These are phyloP conservation scores for Orbilia brochopaga DNA, from an alignment of 2,329 filamentous ascomycete genomes.

Conservation along the genomic window DNA sequence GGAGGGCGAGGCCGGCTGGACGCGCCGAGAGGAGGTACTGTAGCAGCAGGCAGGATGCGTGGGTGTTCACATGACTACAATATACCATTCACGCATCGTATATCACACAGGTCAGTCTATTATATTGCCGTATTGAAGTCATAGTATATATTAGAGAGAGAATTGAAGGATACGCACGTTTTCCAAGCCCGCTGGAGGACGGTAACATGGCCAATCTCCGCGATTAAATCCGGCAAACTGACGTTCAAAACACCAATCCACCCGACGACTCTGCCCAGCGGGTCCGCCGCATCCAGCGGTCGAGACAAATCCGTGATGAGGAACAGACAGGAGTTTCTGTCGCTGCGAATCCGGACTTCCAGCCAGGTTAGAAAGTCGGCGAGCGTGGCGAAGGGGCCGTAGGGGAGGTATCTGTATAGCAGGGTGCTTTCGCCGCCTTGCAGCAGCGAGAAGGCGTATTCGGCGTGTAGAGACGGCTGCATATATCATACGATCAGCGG, in stretches of 20 bases:
- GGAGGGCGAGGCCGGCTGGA: constrained; percentile 44
- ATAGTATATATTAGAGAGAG: background rate
- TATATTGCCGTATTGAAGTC: no score
- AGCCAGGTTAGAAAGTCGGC: constrained; percentile 43
- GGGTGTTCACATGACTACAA: constrained; percentile 39
- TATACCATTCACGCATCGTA: no score
- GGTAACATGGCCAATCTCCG: constrained; percentile 42
- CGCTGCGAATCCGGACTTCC: constrained; percentile 30
- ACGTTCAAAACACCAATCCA: constrained; percentile 48
- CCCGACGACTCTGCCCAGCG: constrained; percentile 27
- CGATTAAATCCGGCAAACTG: constrained; percentile 34
- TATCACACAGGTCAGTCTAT: constrained; percentile 1
- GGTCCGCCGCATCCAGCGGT: constrained; percentile 24
- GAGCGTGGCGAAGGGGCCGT: constrained; percentile 35
- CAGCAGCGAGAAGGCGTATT: constrained; percentile 33
- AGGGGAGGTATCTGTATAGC: constrained; percentile 40
- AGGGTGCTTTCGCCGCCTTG: constrained; percentile 16
- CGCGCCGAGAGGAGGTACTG: constrained; percentile 39
- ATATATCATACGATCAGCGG: no score
- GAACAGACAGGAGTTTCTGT: constrained; percentile 31
- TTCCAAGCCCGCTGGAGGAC: constrained; percentile 45
- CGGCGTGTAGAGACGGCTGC: constrained; percentile 42
- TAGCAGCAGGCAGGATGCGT: constrained; percentile 34
- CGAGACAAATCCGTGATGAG: constrained; percentile 45
- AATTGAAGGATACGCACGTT: constrained; percentile 25